Evolutionary conservation across 2,329 filamentous ascomycete species (phyloP).

Genomic region (Tolypocladium paradoxum): DNA sequence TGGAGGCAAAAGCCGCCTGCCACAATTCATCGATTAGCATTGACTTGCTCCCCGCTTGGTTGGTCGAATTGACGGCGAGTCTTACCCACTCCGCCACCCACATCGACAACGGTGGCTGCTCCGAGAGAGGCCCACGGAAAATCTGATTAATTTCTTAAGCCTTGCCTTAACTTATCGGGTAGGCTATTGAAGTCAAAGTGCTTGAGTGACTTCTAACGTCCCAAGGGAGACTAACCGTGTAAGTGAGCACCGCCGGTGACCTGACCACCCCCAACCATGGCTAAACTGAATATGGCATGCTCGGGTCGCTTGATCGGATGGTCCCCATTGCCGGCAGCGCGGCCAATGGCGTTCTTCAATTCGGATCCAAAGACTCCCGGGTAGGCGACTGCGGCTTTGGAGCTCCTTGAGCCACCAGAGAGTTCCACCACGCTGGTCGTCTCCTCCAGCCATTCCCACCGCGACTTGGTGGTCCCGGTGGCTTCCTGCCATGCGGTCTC

Average conservation of each 20-base stretch:
- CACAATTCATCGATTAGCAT: no score
- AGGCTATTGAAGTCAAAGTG: no score
- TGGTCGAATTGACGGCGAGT: background rate
- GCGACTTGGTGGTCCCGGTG: constrained; percentile 13
- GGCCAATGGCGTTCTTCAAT: background rate
- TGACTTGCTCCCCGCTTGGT: background rate
- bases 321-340: no score
- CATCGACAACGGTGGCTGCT: background rate
- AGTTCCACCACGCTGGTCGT: no score
- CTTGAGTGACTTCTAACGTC: no score
- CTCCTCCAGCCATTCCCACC: constrained; percentile 26
- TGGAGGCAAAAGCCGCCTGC: constrained; percentile 20
- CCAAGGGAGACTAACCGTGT: background rate
- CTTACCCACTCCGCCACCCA: background rate
- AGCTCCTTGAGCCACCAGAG: no score
- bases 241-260: background rate
- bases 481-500: constrained; percentile 21
- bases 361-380: constrained; percentile 14
- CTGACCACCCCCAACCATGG: background rate
- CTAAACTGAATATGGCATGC: background rate
- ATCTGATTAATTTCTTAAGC: background rate
- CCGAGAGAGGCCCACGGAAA: background rate
- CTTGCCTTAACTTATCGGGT: no score
- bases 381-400: constrained; percentile 5
- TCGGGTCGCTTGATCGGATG: background rate